Conservation (phyloP, 148 eudicot genomes). For the Polygonum aviculare region DNA sequence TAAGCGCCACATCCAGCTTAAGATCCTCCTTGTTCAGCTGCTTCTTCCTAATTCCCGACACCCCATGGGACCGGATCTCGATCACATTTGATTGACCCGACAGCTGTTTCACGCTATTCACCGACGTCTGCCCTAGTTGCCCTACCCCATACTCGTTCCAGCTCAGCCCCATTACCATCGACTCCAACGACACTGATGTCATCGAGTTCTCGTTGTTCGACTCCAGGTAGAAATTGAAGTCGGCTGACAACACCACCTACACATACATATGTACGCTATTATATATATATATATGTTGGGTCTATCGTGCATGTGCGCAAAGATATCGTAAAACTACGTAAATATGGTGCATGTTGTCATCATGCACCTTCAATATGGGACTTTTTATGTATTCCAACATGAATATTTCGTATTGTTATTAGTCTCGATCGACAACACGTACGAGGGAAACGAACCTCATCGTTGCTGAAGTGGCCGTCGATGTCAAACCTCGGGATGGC, state of each 20-base stretch:
- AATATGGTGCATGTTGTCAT: too few relatives aligned
- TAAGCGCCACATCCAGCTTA: constrained; percentile 23
- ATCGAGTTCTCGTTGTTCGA: constrained; percentile 17
- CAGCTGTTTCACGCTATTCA: constrained; percentile 16
- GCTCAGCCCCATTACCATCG: constrained; percentile 24
- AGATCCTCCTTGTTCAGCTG: constrained; percentile 21
- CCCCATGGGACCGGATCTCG: constrained; percentile 21
- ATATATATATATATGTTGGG: too few relatives aligned
- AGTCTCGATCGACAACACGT: neutral
- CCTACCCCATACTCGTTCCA: constrained; percentile 25
- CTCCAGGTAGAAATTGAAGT: constrained; percentile 20
- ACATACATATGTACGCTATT: neutral
- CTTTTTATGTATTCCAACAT: too few relatives aligned
- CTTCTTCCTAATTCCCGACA: constrained; percentile 19
- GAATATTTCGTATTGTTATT: too few relatives aligned
- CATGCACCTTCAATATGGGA: too few relatives aligned
- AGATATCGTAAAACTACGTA: too few relatives aligned
- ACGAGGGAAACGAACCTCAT: neutral
- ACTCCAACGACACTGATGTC: constrained; percentile 15
- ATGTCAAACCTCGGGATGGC: constrained; percentile 20
- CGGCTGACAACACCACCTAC: constrained; percentile 19
- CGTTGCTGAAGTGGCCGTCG: constrained; percentile 1
- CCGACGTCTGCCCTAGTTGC: constrained; percentile 19
- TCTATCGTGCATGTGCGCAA: too few relatives aligned
- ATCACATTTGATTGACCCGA: constrained; percentile 13